These are phyloP conservation scores for Funneliformis geosporum DNA, from an alignment of 192 early-diverging fungal species.

Conservation along the genomic window DNA sequence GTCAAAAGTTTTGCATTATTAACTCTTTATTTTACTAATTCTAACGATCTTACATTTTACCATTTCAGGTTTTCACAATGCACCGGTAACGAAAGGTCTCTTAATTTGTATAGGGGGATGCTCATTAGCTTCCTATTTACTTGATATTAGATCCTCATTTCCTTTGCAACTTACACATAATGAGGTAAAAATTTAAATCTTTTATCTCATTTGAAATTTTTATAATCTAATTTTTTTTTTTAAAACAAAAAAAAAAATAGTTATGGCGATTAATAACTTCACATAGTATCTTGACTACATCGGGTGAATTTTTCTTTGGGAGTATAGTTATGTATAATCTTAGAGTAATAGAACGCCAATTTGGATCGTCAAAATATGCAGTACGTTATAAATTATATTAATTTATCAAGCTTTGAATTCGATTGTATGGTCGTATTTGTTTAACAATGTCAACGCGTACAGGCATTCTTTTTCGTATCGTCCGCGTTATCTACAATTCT, in stretches of 20 bases:
- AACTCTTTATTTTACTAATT: neutral
- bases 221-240: neutral
- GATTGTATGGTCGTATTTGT: neutral
- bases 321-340: constrained; percentile 59
- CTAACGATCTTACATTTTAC: neutral
- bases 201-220: neutral
- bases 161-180: constrained; percentile 59
- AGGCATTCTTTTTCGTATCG: constrained; percentile 50
- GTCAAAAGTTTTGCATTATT: neutral
- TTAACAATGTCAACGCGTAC: neutral
- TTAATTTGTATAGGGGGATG: constrained; percentile 50
- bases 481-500: constrained; percentile 51
- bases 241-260: constrained; percentile 27
- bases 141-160: constrained; percentile 55
- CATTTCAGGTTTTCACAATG: constrained; percentile 61
- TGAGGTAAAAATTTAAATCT: constrained; percentile 48
- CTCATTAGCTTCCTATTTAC: constrained; percentile 49
- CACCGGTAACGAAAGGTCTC: constrained; percentile 60
- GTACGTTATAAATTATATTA: constrained; percentile 40
- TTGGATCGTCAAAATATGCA: constrained; percentile 62
- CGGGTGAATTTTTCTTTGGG: constrained; percentile 63
- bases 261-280: constrained; percentile 64
- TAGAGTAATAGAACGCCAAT: constrained; percentile 61
- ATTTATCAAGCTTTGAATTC: neutral
- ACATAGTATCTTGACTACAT: constrained; percentile 56